Conservation (phyloP, 1,284 basidiomycete genomes). For the Trametes versicolor region DNA sequence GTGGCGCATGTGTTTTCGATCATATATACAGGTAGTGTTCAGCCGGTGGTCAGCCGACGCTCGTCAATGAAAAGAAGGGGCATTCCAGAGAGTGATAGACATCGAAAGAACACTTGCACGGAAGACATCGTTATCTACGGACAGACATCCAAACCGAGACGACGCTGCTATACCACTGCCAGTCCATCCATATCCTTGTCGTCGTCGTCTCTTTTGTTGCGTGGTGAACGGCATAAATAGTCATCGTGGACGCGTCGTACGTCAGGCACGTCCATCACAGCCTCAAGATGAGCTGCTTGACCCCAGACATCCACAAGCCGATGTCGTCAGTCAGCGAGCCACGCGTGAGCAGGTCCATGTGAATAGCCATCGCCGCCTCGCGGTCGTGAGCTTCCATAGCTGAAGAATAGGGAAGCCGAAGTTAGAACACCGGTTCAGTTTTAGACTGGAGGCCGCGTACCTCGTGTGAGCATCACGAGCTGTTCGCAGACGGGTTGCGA, state of each 20-base stretch:
- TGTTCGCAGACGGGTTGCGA: constrained; percentile 78
- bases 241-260: constrained; percentile 3
- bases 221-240: constrained; percentile 28
- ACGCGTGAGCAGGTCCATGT: constrained; percentile 81
- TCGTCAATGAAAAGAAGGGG: neutral
- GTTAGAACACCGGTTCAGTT: constrained; percentile 20
- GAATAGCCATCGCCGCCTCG: constrained; percentile 76
- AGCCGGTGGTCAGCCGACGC: neutral
- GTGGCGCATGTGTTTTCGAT: constrained; percentile 22
- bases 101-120: neutral
- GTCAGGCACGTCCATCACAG: constrained; percentile 45
- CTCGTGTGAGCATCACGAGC: constrained; percentile 71
- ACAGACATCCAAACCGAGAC: constrained; percentile 30
- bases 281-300: constrained; percentile 84
- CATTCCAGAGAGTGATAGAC: neutral
- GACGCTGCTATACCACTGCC: constrained; percentile 25
- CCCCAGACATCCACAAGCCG: constrained; percentile 86
- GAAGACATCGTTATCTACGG: constrained; percentile 28
- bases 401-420: constrained; percentile 44
- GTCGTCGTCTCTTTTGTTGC: constrained; percentile 32
- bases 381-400: constrained; percentile 81
- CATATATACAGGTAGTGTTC: neutral
- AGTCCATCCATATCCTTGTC: constrained; percentile 25
- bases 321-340: constrained; percentile 85
- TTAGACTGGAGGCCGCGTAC: constrained; percentile 49